Evolutionary conservation across 202 grass and related monocot genomes (phyloP).

Genomic region (Brachypodium distachyon): DNA sequence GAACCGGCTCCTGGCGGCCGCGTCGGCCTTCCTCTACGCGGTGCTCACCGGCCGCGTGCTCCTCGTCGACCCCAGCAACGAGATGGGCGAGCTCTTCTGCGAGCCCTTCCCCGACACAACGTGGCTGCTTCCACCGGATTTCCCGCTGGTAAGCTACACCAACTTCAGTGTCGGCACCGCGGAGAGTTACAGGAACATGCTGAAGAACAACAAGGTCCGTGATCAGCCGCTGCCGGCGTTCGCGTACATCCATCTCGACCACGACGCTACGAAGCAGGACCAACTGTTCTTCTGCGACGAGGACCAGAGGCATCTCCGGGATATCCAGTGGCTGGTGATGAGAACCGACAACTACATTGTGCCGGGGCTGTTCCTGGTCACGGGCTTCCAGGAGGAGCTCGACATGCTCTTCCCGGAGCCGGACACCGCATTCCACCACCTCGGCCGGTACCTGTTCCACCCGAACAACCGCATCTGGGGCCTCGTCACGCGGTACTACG

Average conservation of each 20-base stretch:
- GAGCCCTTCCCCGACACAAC: constrained; percentile 59
- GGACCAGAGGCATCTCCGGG: constrained; percentile 30
- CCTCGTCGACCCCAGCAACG: constrained; percentile 11
- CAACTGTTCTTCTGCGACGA: constrained; percentile 60
- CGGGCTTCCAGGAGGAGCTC: constrained; percentile 35
- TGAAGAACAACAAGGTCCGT: constrained; percentile 19
- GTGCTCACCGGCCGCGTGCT: constrained; percentile 43
- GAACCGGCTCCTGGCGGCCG: constrained; percentile 44
- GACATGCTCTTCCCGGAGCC: constrained; percentile 39
- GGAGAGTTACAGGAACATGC: constrained; percentile 42
- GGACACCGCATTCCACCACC: constrained; percentile 44
- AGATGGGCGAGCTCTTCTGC: constrained; percentile 44
- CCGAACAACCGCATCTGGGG: constrained; percentile 47
- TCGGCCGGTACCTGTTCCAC: constrained; percentile 45
- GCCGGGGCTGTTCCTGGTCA: constrained; percentile 40
- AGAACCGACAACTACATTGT: constrained; percentile 51
- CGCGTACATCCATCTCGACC: constrained; percentile 46
- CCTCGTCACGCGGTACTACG: constrained; percentile 31
- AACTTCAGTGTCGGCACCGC: constrained; percentile 19
- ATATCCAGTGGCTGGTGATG: constrained; percentile 44
- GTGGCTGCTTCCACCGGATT: constrained; percentile 52
- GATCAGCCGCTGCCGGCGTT: constrained; percentile 17
- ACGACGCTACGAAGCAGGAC: not conserved
- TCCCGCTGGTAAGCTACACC: constrained; percentile 27
- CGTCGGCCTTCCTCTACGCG: constrained; percentile 51